A percentile compares a stretch with the other conserved stretches of the same genome.
These are phyloP conservation scores for Pseudognaphalium luteoalbum DNA, from an alignment of 129 eudicot species.

Conservation along the genomic window DNA sequence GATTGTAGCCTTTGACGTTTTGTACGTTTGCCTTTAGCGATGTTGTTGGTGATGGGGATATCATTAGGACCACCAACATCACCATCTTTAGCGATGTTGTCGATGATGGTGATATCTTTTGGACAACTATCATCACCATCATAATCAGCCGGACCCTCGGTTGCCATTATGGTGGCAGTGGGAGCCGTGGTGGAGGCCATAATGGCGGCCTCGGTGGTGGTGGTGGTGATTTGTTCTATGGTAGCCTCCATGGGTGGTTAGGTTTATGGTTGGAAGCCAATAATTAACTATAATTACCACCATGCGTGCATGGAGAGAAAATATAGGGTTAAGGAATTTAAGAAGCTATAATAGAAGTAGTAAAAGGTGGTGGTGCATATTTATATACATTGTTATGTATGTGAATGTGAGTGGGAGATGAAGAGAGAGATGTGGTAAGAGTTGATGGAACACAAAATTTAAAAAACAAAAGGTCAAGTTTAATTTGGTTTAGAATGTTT, in stretches of 20 bases:
- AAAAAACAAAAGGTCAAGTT: conserved; percentile 15
- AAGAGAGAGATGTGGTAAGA: conserved; percentile 31
- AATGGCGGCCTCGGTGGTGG: neutral
- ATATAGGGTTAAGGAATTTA: conserved; percentile 32
- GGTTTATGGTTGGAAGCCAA: conserved; percentile 12
- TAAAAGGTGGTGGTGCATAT: conserved; percentile 30
- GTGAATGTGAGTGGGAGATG: conserved; percentile 33
- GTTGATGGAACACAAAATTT: conserved; percentile 41
- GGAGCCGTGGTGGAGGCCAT: neutral
- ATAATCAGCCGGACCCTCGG: neutral
- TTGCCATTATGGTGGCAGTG: neutral
- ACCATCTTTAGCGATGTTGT: conserved; percentile 36
- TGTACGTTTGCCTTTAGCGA: conserved; percentile 75
- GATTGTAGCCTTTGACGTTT: conserved; percentile 79
- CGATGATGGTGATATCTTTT: conserved; percentile 22
- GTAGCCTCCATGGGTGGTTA: conserved; percentile 37
- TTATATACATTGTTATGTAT: conserved; percentile 20
- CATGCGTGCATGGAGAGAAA: conserved; percentile 34
- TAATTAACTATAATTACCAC: conserved; percentile 24
- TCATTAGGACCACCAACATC: conserved; percentile 17
- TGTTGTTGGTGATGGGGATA: conserved; percentile 24
- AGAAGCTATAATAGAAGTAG: conserved; percentile 24
- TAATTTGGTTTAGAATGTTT: neutral
- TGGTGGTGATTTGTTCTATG: conserved; percentile 27
- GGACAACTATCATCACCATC: conserved; percentile 2